Evolutionary conservation across 148 eudicot genomes (phyloP).

Genomic region (Rhododendron molle): DNA sequence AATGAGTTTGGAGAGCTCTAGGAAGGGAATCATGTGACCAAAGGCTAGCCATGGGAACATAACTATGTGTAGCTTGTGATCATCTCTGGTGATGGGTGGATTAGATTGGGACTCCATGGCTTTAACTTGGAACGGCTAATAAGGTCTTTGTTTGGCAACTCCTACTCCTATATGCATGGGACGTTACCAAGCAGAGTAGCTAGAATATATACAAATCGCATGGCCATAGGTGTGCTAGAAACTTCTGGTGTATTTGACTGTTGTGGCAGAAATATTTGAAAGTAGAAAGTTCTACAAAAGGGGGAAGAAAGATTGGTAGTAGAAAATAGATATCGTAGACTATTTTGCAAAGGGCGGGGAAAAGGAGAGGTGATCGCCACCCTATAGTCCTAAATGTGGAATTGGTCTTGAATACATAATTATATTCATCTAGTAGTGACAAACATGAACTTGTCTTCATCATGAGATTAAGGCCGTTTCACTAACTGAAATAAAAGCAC

Average conservation of each 20-base stretch:
- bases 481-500: too few species aligned
- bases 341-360: background rate
- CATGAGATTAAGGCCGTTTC: too few species aligned
- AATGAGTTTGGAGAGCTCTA: constrained; percentile 27
- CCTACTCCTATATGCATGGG: background rate
- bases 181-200: background rate
- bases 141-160: background rate
- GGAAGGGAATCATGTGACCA: constrained; percentile 20
- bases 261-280: background rate
- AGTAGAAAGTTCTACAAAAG: background rate
- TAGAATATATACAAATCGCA: background rate
- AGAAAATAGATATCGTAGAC: background rate
- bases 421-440: too few species aligned
- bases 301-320: background rate
- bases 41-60: constrained; percentile 33
- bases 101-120: background rate
- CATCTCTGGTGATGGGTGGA: background rate
- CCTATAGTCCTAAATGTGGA: too few species aligned
- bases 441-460: too few species aligned
- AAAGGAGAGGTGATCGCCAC: background rate
- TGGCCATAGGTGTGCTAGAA: background rate
- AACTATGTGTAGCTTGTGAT: constrained; percentile 21
- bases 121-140: background rate
- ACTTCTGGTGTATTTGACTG: background rate
- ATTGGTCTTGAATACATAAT: too few species aligned